Conservation (phyloP, 495 filamentous ascomycete species). For the Neurospora sp. region DNA sequence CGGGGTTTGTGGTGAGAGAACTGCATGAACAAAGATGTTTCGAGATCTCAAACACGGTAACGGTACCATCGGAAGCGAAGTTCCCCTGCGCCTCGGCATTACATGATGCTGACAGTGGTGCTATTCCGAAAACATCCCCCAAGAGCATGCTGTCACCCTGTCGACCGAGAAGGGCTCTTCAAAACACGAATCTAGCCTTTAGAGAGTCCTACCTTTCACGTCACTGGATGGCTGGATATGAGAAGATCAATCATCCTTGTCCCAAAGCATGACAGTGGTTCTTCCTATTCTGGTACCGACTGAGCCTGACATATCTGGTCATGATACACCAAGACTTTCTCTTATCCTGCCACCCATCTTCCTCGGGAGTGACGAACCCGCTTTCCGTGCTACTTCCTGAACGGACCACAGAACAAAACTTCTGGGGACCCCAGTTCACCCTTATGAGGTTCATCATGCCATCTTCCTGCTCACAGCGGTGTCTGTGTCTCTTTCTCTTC, state of each 20-base stretch:
- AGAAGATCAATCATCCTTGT: not conserved
- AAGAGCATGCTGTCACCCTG: not conserved
- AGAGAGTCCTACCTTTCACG: not conserved
- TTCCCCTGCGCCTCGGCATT: not conserved
- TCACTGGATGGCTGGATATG: not conserved
- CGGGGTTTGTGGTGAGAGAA: not conserved
- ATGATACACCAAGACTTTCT: not conserved
- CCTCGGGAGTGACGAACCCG: not conserved
- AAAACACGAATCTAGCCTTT: not conserved
- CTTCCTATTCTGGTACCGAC: not conserved
- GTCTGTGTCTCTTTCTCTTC: not conserved
- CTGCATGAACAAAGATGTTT: not conserved
- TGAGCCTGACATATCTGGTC: not conserved
- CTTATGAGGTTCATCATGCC: not conserved
- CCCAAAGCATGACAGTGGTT: not conserved
- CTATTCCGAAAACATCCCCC: not conserved
- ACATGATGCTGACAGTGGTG: not conserved
- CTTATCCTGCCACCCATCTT: not conserved
- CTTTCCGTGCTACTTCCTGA: not conserved
- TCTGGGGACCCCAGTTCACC: not conserved
- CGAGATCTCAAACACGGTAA: not conserved
- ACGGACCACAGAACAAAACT: not conserved
- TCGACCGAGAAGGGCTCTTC: not conserved
- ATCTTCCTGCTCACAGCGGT: not conserved
- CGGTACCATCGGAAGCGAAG: not conserved